Evolutionary conservation across 345 rosid species (phyloP), one percentile per base, ranked within the genome.

Genomic region (Passiflora organensis): DNA sequence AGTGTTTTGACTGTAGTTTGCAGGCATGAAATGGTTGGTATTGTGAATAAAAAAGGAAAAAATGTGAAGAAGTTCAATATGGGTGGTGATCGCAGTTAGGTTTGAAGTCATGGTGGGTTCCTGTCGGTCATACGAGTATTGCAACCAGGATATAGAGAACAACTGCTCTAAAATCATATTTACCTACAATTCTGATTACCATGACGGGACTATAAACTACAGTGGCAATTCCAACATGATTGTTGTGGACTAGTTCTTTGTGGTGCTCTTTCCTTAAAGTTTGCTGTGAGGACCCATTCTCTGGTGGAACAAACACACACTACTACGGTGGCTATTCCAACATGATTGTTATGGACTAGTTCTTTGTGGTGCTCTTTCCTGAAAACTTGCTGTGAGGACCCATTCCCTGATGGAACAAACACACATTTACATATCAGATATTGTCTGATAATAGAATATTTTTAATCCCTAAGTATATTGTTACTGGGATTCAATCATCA

Each of bases 311-410:
- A n/a, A n/a, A n/a, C n/a, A n/a, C n/a, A n/a, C n/a, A n/a, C n/a
- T n/a, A n/a, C n/a, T n/a, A n/a, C n/a, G n/a, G n/a, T n/a, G 97
- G 97, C 47, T 90, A 84, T 75, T 76, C 95, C 1, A 80, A 90
- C 53, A 68, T 49, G 48, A 80, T 86, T 6, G 89, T 90, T 14
- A 87, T 87, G 22, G 79, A 90, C 50, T 82, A 90, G 72, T 76
- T 68, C 32, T 90, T 55, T 59, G 97, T 90, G 52, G 57, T 86
- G 19, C 63, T 75, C 2, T 58, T 90, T n/a, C n/a, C n/a, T 1
- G 90, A 82, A 10, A 72, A 73, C 68, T 51, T 90, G 73, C 85
- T 90, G 83, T 32, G 97, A 95, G 0, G 93, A 90, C 1, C 66
- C 86, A 20, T 71, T 89, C 47, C 86, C 95, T 67, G 93, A 95